These are phyloP conservation scores for Elymus sibiricus DNA, from an alignment of 176 grass and related monocot genomes.

Conservation along the genomic window DNA sequence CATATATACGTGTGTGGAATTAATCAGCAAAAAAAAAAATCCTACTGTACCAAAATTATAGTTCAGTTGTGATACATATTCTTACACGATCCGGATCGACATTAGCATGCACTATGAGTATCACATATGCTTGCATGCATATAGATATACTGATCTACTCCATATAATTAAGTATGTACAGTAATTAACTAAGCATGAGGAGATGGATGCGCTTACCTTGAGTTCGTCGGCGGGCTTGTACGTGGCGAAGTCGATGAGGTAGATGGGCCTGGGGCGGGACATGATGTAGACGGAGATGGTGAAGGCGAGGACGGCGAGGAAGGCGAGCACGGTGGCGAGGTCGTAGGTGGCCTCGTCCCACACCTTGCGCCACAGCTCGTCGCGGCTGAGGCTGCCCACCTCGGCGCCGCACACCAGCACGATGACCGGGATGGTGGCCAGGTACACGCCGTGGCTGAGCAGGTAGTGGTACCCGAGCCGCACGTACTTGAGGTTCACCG, in stretches of 20 bases:
- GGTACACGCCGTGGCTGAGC: slow-evolving; percentile 90
- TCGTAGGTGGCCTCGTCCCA: slow-evolving; percentile 95
- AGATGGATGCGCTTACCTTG: slow-evolving; percentile 43
- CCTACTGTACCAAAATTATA: too few relatives aligned
- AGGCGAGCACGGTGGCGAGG: slow-evolving; percentile 88
- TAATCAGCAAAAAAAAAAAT: too few relatives aligned
- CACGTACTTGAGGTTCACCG: slow-evolving; percentile 98
- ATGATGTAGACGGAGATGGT: slow-evolving; percentile 93
- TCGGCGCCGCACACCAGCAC: slow-evolving; percentile 87
- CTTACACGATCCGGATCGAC: background rate
- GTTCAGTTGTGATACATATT: background rate
- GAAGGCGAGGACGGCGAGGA: slow-evolving; percentile 87
- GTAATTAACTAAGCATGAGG: background rate
- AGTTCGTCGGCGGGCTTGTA: slow-evolving; percentile 86
- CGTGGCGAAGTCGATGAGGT: slow-evolving; percentile 96
- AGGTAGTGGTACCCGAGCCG: slow-evolving; percentile 92
- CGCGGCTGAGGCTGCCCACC: slow-evolving; percentile 83
- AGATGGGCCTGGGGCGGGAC: slow-evolving; percentile 79
- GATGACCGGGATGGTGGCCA: slow-evolving; percentile 85
- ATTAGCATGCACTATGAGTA: background rate
- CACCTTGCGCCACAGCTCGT: slow-evolving; percentile 80
- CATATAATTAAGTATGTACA: too few relatives aligned
- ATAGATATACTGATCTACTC: background rate
- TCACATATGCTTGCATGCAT: too few relatives aligned
- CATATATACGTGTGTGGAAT: background rate